Conservation (phyloP, 2,329 filamentous ascomycete species). For the Purpureocillium takamizusanense region DNA sequence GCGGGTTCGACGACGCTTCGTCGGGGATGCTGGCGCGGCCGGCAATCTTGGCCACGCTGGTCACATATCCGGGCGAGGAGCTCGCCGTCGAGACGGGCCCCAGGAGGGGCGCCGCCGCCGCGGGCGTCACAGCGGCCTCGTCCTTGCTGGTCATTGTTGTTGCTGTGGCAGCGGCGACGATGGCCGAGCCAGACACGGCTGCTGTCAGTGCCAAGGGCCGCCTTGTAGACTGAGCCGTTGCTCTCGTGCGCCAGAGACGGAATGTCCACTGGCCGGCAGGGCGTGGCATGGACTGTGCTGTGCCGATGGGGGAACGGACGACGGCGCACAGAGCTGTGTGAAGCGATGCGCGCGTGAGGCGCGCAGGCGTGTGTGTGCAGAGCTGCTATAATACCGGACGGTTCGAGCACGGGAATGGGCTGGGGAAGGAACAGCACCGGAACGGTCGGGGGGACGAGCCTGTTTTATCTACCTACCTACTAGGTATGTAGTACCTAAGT, state of each 20-base stretch:
- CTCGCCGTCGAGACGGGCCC: slow-evolving; percentile 3
- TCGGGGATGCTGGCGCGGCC: slow-evolving; percentile 26
- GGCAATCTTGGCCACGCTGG: slow-evolving; percentile 24
- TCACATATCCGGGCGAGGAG: slow-evolving; percentile 9
- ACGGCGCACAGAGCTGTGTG: no score
- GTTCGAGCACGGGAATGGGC: no score
- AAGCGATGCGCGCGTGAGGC: no score
- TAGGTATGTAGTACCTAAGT: no score
- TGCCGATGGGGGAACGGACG: no score
- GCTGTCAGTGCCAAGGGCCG: not conserved
- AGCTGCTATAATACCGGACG: no score
- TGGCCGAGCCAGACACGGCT: not conserved
- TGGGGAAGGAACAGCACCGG: no score
- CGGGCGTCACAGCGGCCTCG: no score
- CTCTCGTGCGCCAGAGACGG: slow-evolving; percentile 4
- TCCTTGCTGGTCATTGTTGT: slow-evolving; percentile 5
- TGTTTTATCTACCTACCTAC: no score
- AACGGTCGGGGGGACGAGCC: no score
- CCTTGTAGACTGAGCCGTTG: no score
- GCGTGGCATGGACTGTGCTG: slow-evolving; percentile 3
- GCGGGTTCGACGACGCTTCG: slow-evolving; percentile 33
- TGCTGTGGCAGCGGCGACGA: slow-evolving; percentile 8
- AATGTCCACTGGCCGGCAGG: slow-evolving; percentile 2
- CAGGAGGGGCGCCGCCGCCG: not conserved
- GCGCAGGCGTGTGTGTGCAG: no score